phyloP scores from a whole-genome alignment of 495 filamentous ascomycete species.

The Tuber microsphaerosporum region DNA sequence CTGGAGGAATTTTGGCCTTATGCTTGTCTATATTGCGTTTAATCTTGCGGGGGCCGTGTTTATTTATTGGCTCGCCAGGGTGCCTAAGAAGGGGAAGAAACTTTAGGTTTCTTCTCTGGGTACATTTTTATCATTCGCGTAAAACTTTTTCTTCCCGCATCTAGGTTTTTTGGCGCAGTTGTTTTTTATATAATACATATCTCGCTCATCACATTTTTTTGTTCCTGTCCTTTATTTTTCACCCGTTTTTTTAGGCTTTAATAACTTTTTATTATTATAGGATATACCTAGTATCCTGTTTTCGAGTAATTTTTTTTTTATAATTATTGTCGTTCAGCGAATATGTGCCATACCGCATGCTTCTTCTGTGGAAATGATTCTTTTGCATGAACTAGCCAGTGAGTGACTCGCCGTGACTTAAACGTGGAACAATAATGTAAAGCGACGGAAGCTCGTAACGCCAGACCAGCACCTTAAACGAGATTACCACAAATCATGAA shows the following conservation, averaged over 20 bases:
- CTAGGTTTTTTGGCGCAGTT: background rate
- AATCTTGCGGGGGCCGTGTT: constrained; percentile 65
- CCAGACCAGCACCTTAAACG: background rate
- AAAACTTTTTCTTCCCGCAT: background rate
- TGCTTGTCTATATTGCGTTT: constrained; percentile 58
- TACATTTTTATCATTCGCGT: background rate
- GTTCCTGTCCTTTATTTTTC: background rate
- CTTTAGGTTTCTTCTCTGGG: background rate
- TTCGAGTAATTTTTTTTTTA: too few relatives aligned
- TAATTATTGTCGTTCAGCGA: background rate
- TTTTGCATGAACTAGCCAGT: background rate
- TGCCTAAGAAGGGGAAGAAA: constrained; percentile 61
- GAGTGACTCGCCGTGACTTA: background rate
- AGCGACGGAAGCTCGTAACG: background rate
- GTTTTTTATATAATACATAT: background rate
- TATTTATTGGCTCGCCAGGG: constrained; percentile 72
- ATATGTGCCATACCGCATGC: background rate
- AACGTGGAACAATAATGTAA: background rate
- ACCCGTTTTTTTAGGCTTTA: background rate
- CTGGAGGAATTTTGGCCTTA: constrained; percentile 57
- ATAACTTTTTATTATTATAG: background rate
- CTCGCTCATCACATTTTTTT: background rate
- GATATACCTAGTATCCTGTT: too few relatives aligned
- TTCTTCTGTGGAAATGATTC: background rate
- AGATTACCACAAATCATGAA: background rate